Conservation (phyloP, 2,329 filamentous ascomycete genomes). For the Pseudogymnoascus sp. region DNA sequence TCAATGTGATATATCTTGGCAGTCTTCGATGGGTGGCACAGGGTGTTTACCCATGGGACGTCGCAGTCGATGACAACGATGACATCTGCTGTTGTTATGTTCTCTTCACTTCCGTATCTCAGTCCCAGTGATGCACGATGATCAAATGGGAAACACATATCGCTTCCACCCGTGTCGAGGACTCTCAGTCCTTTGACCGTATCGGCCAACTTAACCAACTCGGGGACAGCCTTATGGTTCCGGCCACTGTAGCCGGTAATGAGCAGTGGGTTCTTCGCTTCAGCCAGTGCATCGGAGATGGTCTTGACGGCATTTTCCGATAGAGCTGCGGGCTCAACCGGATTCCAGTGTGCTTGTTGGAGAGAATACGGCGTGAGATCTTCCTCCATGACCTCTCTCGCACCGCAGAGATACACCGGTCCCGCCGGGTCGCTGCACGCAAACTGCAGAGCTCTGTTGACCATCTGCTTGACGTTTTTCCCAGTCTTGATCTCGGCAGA, state of each 20-base stretch:
- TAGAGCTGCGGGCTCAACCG: constrained; percentile 49
- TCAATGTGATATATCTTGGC: constrained; percentile 56
- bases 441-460: constrained; percentile 64
- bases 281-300: constrained; percentile 55
- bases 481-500: constrained; percentile 63
- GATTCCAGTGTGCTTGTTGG: constrained; percentile 51
- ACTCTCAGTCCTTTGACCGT: constrained; percentile 61
- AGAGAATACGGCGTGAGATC: constrained; percentile 54
- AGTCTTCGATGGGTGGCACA: constrained; percentile 45
- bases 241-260: constrained; percentile 65
- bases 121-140: constrained; percentile 63
- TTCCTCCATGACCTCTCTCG: constrained; percentile 64
- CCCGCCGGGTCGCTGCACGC: constrained; percentile 60
- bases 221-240: constrained; percentile 53
- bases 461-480: constrained; percentile 66
- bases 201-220: constrained; percentile 59
- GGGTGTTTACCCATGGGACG: constrained; percentile 87
- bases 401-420: constrained; percentile 58
- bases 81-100: constrained; percentile 68
- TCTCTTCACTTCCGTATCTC: constrained; percentile 64
- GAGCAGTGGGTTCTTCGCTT: constrained; percentile 57
- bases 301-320: constrained; percentile 43
- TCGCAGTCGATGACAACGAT: constrained; percentile 80
- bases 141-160: constrained; percentile 71
- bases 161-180: constrained; percentile 67